Conservation (phyloP, 352 stramenopile genomes). For the Aphanomyces invadans region DNA sequence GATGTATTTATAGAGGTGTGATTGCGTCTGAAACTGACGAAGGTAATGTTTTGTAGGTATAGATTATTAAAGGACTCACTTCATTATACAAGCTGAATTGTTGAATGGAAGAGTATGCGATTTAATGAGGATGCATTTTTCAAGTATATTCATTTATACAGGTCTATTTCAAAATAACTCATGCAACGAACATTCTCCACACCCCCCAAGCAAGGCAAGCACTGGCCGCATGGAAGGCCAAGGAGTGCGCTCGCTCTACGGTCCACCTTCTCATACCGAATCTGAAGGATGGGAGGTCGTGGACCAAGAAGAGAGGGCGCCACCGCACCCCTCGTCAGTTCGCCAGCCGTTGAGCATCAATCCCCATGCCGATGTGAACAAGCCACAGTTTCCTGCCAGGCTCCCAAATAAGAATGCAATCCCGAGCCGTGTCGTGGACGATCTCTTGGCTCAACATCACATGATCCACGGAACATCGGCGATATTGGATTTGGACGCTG, state of each 20-base stretch:
- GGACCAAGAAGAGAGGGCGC: constrained; percentile 9
- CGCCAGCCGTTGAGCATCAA: constrained; percentile 17
- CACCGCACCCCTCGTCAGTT: no score
- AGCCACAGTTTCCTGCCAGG: neutral
- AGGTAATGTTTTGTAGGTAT: neutral
- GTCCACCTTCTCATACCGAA: constrained; percentile 21
- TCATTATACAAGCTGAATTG: no score
- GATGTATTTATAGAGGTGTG: constrained; percentile 14
- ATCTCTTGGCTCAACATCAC: constrained; percentile 16
- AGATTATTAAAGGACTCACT: neutral
- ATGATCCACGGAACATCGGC: neutral
- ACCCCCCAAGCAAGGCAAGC: neutral
- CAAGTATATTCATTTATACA: constrained; percentile 2
- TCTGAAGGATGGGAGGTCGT: constrained; percentile 25
- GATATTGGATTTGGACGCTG: neutral
- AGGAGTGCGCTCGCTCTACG: constrained; percentile 10
- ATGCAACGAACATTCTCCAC: constrained; percentile 9
- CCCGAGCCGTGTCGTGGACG: constrained; percentile 17
- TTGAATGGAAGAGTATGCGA: no score
- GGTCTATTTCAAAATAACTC: constrained; percentile 2
- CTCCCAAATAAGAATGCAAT: neutral
- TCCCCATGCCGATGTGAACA: constrained; percentile 8
- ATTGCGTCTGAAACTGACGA: neutral
- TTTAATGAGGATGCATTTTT: neutral
- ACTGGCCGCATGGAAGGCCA: neutral